Conservation (phyloP, 768 basidiomycete genomes). For the Porpolomopsis calyptriformis region DNA sequence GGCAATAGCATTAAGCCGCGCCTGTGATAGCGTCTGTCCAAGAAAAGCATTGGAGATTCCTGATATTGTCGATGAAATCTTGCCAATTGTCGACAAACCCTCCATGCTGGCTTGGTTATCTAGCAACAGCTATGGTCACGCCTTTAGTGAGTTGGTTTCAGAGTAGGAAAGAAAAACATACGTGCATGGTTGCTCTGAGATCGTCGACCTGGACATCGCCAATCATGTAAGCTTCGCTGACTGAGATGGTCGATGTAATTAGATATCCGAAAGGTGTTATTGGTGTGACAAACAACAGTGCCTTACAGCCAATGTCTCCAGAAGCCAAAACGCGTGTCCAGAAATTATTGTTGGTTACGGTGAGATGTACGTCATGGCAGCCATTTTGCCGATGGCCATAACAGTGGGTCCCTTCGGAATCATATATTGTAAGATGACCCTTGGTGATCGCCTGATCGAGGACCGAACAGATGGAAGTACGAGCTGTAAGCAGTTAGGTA, state of each 20-base stretch:
- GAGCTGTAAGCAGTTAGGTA: slow-evolving; percentile 30
- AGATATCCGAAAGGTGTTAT: too few relatives aligned
- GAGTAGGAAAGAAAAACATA: slow-evolving; percentile 23
- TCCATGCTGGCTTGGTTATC: slow-evolving; percentile 54
- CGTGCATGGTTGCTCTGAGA: slow-evolving; percentile 53
- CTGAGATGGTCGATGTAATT: slow-evolving; percentile 20
- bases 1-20: slow-evolving; percentile 70
- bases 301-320: slow-evolving; percentile 58
- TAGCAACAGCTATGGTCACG: slow-evolving; percentile 45
- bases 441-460: slow-evolving; percentile 47
- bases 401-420: slow-evolving; percentile 47
- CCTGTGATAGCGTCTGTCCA: slow-evolving; percentile 62
- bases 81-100: slow-evolving; percentile 42
- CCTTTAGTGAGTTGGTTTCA: slow-evolving; percentile 5
- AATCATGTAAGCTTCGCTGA: slow-evolving; percentile 69
- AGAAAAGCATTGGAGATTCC: slow-evolving; percentile 61
- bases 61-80: slow-evolving; percentile 47
- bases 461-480: slow-evolving; percentile 48
- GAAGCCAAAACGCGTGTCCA: slow-evolving; percentile 58
- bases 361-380: slow-evolving; percentile 50
- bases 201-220: slow-evolving; percentile 54
- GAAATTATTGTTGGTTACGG: slow-evolving; percentile 49
- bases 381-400: slow-evolving; percentile 50
- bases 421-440: slow-evolving; percentile 52
- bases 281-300: neutral